Conservation (phyloP, 176 grass and related monocot species). For the Oryza nivara region DNA sequence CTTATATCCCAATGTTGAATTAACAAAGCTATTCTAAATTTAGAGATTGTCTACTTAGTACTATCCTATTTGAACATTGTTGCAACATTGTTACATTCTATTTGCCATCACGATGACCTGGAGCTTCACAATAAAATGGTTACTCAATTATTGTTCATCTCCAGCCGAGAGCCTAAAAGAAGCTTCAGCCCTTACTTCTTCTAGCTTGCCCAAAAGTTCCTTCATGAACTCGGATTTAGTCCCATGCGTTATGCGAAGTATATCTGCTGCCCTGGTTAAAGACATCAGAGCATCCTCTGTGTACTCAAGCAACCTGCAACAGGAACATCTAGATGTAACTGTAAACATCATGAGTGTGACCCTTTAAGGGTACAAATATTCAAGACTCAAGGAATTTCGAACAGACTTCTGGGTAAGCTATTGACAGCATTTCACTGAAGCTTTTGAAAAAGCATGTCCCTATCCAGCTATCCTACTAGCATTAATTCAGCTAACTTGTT, state of each 20-base stretch:
- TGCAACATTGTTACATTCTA: not conserved
- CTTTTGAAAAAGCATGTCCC: not conserved
- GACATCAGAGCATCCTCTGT: slow-evolving; percentile 79
- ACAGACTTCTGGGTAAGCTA: not conserved
- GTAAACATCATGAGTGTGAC: slow-evolving; percentile 14
- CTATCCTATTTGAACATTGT: not conserved
- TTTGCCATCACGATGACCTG: slow-evolving; percentile 13
- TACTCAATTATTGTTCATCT: slow-evolving; percentile 16
- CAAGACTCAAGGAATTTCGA: not conserved
- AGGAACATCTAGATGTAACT: slow-evolving; percentile 12
- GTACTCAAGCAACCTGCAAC: slow-evolving; percentile 66
- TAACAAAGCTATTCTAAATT: not conserved
- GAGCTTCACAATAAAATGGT: slow-evolving; percentile 27
- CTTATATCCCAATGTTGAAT: not conserved
- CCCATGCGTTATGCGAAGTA: slow-evolving; percentile 87
- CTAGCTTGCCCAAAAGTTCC: slow-evolving; percentile 70
- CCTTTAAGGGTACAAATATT: slow-evolving; percentile 8
- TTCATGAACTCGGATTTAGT: slow-evolving; percentile 75
- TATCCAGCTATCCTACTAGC: slow-evolving; percentile 4
- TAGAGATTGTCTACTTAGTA: not conserved
- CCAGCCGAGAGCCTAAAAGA: slow-evolving; percentile 61
- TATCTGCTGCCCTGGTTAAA: slow-evolving; percentile 70
- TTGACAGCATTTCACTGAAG: not conserved
- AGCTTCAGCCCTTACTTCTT: slow-evolving; percentile 78
- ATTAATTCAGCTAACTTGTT: not conserved